Evolutionary conservation across 192 early-diverging fungal genomes (phyloP), one percentile per base, ranked within the genome.

Genomic region (Anaeromyces robustus): DNA sequence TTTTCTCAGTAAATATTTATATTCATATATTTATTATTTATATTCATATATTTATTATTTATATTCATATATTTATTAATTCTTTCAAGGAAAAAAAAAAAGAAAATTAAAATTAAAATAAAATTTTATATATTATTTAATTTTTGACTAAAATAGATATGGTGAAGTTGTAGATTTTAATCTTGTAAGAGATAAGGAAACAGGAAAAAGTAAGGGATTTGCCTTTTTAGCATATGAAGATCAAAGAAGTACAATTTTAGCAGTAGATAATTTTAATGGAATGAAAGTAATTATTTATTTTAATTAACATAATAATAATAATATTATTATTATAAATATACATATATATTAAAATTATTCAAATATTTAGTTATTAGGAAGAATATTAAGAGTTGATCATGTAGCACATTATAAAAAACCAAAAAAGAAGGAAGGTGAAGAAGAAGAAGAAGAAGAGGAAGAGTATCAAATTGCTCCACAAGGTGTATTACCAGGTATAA

Each of bases 261-360:
- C 96, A 0, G 97, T 99, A 11, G 97, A 99, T 86, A 99, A 99
- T 85, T 88, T 99, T 37, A 96, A 96, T 84, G 96, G 96, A 12
- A 85, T 85, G 68, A 87, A 90, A 84, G 88, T 90, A 85, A 83
- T 26, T 37, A 80, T 80, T 78, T 28, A 29, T 81, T 79, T 82
- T 30, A 79, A 34, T 34, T 7, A 34, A 7, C 32, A 34, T 12
- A 7, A 34, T 34, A 34, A 12, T 7, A 34, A 29, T 78, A 77
- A 77, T 68, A 13, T 0, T 83, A 59, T 80, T 12, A 80, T 30
- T 41, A 30, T 7, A 7, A 80, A 29, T 78, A 59, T 7, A 78
- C 77, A 79, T 6, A 30, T 29, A 12, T 77, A 79, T 29, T 3
- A 37, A 29, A 78, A 59, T 6, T 79, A 29, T 32, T 14, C 1